Evolutionary conservation across 352 stramenopile species (phyloP).

Genomic region (Globisporangium middletonii): DNA sequence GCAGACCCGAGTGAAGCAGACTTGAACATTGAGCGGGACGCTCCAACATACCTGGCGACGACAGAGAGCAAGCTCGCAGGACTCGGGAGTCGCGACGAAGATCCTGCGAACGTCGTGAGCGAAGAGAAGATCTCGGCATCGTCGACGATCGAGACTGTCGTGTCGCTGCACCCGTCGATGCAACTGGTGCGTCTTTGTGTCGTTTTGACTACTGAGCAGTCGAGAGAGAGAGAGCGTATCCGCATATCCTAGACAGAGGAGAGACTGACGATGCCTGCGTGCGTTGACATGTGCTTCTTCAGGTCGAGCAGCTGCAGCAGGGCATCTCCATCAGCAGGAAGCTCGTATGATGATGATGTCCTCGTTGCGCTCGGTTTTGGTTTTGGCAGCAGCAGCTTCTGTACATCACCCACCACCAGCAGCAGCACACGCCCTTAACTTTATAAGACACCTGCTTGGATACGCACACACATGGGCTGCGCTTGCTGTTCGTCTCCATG

Average conservation of each 20-base stretch:
- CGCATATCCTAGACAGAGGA: not conserved
- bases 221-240: not conserved
- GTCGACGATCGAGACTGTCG: slow-evolving; percentile 72
- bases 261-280: not conserved
- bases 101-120: slow-evolving; percentile 28
- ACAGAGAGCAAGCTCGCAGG: slow-evolving; percentile 12
- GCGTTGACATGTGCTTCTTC: not conserved
- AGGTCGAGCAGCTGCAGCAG: slow-evolving; percentile 52
- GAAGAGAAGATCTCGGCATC: slow-evolving; percentile 56
- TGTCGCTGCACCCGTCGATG: slow-evolving; percentile 61
- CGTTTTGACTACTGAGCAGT: not conserved
- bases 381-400: not conserved
- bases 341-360: not conserved
- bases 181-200: slow-evolving; percentile 39
- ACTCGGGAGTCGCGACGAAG: slow-evolving; percentile 15
- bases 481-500: too few relatives aligned
- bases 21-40: not conserved
- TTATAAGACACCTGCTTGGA: too few relatives aligned
- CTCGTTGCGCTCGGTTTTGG: too few relatives aligned
- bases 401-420: not conserved
- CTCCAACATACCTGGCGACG: slow-evolving; percentile 11
- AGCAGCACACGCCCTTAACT: too few relatives aligned
- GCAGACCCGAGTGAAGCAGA: not conserved
- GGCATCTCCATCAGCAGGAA: slow-evolving; percentile 44
- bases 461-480: too few relatives aligned